Percentiles rank a stretch among this genome's conserved stretches.
These are phyloP conservation scores for Primulina huaijiensis DNA, from an alignment of 257 asterid species.

Conservation along the genomic window DNA sequence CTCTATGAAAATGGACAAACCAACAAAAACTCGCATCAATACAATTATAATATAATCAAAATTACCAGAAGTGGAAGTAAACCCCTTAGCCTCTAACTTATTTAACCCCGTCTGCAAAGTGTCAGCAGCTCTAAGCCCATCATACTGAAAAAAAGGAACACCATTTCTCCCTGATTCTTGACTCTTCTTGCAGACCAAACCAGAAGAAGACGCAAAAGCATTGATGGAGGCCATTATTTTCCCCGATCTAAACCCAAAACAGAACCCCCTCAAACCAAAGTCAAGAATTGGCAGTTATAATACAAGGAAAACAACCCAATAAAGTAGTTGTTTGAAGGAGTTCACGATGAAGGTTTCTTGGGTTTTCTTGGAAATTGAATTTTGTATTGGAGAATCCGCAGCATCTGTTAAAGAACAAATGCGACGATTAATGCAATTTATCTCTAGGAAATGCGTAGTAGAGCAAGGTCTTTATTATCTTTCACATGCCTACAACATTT, in stretches of 20 bases:
- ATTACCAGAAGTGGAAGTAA: neutral
- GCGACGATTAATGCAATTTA: constrained; percentile 35
- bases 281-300: constrained; percentile 16
- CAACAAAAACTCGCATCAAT: no score
- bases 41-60: no score
- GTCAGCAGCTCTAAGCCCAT: neutral
- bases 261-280: neutral
- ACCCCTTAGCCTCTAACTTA: neutral
- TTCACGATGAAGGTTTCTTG: constrained; percentile 31
- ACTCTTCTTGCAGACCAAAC: neutral
- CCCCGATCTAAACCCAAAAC: neutral
- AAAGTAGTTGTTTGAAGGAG: constrained; percentile 28
- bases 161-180: neutral
- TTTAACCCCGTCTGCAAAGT: neutral
- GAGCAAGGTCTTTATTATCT: no score
- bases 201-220: neutral
- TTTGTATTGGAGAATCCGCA: constrained; percentile 41
- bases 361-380: constrained; percentile 5
- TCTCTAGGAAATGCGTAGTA: neutral
- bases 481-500: no score
- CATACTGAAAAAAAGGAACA: neutral
- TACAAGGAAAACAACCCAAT: neutral
- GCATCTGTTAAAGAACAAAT: constrained; percentile 17
- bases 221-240: neutral
- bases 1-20: no score